Evolutionary conservation across 768 basidiomycete species (phyloP).

Genomic region (Pisolithus albus): DNA sequence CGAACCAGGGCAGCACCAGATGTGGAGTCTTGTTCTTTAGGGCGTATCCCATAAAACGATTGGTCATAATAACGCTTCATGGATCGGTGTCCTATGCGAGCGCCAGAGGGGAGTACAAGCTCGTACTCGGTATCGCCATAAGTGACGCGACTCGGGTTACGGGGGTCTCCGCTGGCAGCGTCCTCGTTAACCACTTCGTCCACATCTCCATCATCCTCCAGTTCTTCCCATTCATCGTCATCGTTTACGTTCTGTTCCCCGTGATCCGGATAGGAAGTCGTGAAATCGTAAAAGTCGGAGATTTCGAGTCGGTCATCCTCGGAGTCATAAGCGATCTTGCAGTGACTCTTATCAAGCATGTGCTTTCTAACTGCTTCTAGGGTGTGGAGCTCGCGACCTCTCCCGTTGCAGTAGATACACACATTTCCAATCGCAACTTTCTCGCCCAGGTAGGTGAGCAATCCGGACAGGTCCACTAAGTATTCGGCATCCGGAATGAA

Average conservation of each 20-base stretch:
- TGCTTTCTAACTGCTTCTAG: slow-evolving; percentile 89
- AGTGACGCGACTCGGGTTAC: slow-evolving; percentile 46
- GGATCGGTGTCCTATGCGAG: slow-evolving; percentile 85
- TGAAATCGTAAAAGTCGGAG: slow-evolving; percentile 92
- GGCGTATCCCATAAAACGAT: slow-evolving; percentile 49
- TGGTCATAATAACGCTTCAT: slow-evolving; percentile 85
- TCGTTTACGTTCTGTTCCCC: slow-evolving; percentile 23
- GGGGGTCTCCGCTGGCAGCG: slow-evolving; percentile 32
- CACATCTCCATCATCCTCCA: slow-evolving; percentile 22
- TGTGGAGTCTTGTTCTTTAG: slow-evolving; percentile 53
- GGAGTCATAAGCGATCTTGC: slow-evolving; percentile 88
- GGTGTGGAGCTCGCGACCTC: slow-evolving; percentile 73
- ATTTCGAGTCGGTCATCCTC: slow-evolving; percentile 77
- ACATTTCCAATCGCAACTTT: slow-evolving; percentile 91
- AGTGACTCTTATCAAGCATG: slow-evolving; percentile 94
- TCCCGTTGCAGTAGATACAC: slow-evolving; percentile 86
- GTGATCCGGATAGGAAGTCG: slow-evolving; percentile 59
- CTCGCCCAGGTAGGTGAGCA: slow-evolving; percentile 82
- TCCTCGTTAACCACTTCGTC: slow-evolving; percentile 30
- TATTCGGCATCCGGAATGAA: slow-evolving; percentile 94
- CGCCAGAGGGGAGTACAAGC: slow-evolving; percentile 88
- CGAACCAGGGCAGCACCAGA: slow-evolving; percentile 75
- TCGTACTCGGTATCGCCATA: slow-evolving; percentile 81
- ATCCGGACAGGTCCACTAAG: slow-evolving; percentile 74
- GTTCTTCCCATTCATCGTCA: slow-evolving; percentile 36